Evolutionary conservation across 352 stramenopile genomes (phyloP), one percentile per base, ranked within the genome.

Genomic region (Globisporangium nunn): DNA sequence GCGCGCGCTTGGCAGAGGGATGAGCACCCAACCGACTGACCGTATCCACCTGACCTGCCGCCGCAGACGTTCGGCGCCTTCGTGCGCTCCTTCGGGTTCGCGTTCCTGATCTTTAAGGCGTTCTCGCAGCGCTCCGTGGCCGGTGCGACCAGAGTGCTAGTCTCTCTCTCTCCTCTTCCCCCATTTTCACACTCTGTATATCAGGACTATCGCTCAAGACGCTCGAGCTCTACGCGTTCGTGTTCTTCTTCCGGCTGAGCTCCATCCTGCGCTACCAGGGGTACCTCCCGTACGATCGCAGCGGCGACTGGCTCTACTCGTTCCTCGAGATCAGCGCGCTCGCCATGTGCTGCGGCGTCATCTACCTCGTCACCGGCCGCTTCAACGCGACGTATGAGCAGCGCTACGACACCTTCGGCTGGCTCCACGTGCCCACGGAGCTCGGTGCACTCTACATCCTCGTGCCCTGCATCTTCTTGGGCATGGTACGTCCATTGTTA

Each of bases 181-280:
- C 23, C 23, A 23, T 23, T 23, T 1, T 23, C 23, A 23, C 23
- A 23, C 23, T 23, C 23, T 23, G 23, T 23, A 23, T 23, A 12
- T 7, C 49, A 60, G 91, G 91, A 1, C 70, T 99, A 10, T 98
- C 94, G 41, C 68, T 98, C 30, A 99, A 99, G 82, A 99, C 95
- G 35, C 67, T 99, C 71, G 89, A 99, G 74, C 72, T 98, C 11
- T 99, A 99, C 61, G 85, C 72, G 45, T 86, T 98, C 28, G 91
- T 99, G 39, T 99, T 98, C 70, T 87, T 98, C 68, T 98, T 97
- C 66, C 92, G 97, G 11, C 75, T 99, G 3, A 97, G 93, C 60
- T 98, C 92, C 35, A 98, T 99, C 62, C 79, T 99, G 68, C 87
- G 96, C 43, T 98, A 99, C 75, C 95, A 99, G 71, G 97, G 97